These are phyloP conservation scores for Cunninghamia lanceolata DNA, from an alignment of 75 land plant species.

Conservation along the genomic window DNA sequence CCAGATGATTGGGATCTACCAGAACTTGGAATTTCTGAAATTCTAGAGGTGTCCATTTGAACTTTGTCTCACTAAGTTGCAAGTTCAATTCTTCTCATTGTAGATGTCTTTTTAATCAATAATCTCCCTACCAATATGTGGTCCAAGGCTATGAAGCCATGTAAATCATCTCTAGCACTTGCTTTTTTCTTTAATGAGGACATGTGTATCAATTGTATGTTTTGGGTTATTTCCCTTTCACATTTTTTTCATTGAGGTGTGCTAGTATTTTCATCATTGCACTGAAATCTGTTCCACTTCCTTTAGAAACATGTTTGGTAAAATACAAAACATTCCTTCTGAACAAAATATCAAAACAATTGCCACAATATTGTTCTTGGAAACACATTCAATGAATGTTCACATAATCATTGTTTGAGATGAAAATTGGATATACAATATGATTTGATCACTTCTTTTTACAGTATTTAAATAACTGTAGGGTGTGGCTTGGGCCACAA, in stretches of 20 bases:
- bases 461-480: background rate
- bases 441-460: background rate
- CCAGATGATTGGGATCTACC: slow-evolving; percentile 91
- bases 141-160: background rate
- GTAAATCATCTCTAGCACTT: background rate
- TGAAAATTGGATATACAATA: background rate
- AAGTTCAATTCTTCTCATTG: background rate
- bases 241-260: background rate
- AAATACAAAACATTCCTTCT: background rate
- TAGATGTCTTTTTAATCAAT: background rate
- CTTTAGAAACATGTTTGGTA: background rate
- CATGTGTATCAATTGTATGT: background rate
- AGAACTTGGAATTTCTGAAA: slow-evolving; percentile 56
- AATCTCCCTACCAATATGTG: background rate
- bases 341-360: background rate
- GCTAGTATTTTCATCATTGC: background rate
- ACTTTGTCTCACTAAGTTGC: background rate
- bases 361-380: background rate
- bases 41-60: slow-evolving; percentile 36
- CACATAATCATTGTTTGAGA: background rate
- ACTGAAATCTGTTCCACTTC: background rate
- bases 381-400: background rate
- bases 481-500: background rate
- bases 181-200: background rate
- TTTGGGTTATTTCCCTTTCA: background rate